Base-by-base conservation (phyloP, 1,284 basidiomycete genomes). In the Ceratobasidium sp. region DNA sequence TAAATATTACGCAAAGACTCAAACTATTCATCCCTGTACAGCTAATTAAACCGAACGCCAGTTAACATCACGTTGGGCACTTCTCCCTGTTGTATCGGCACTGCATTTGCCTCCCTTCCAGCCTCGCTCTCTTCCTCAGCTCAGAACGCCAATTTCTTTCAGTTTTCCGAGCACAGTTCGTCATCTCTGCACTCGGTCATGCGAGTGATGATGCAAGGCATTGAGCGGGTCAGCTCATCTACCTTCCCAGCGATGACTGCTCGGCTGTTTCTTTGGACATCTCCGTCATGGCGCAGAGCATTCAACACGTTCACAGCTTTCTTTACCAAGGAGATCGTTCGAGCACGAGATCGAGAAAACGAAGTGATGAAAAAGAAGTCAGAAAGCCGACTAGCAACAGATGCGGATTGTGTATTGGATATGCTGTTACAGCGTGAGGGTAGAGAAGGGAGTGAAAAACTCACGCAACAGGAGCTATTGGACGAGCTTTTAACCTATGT, bases 351-450 rank as follows among this genome's bases (percentile, higher is more conserved):
- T 49, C 71, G 69, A 28, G 69, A 58, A 40, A 10, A 12, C 4
- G 46, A 60, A 53, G 5, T 44, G 15, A 53, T 3, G n/a, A 33
- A 20, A 40, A 26, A 12, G 28, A 23, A 5, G 33, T 23, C 5
- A 40, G 33, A 49, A 33, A 12, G 18, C 20, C 15, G n/a, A 9
- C 63, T 67, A 12, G 73, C 63, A 23, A 76, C 63, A 9, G 73
- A 76, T 28, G 73, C 73, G 7, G 73, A 76, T 44, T 76, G 73
- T 55, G 63, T 76, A 7, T 23, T 76, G 61, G 73, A 76, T 23
- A 76, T 76, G 73, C 23, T 67, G 7, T 6, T 67, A 9, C 61
- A 67, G 53, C 39, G 60, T 6, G 71, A 73, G 33, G 18, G 3
- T 1, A 13, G 60, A 13, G 71, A 73, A 23, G 60, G 71, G 33